Evolutionary conservation across 768 basidiomycete species (phyloP), one percentile per base, ranked within the genome.

Genomic region (Tricholoma flavovirens): DNA sequence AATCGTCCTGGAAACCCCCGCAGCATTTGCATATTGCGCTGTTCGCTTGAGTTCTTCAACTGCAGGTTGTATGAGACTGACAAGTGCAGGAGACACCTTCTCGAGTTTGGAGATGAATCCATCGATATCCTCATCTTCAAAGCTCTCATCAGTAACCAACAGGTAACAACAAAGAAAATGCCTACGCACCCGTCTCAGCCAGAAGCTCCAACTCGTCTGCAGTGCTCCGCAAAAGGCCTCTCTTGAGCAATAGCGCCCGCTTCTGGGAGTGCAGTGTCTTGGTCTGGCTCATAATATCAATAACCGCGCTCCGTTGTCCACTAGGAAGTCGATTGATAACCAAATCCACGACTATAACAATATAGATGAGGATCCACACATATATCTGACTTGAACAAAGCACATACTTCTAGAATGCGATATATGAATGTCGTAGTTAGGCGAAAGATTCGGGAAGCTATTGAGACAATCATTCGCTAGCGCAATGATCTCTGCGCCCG

Each of bases 141-240:
- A 50, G n/a, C 36, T 4, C 12, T 14, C 1, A 7, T 62, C 5
- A 58, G 48, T 11, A 51, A 26, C 14, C 8, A 15, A 32, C 1
- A 15, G 22, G 30, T 21, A 12, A 49, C 17, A 24, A 49, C 24
- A 19, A 11, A 10, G n/a, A n/a, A n/a, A 29, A 9, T 12, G 53
- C 5, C 15, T 67, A 76, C 21, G 61, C 59, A 85, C 86, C 81
- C 40, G 75, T 73, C 64, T 90, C 86, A 6, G 80, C 73, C 40
- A 93, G 66, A 5, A 83, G 69, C 60, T 94, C 92, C 29, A 93
- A 67, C 63, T 91, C 89, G 49, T 94, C 92, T 0, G 83, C 78
- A 1, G 78, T 80, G 55, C 79, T 83, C 57, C 88, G 76, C 24
- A 83, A 64, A 2, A 93, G 72, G 15, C 88, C 86, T 54, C 84